A percentile compares a stretch with the other conserved stretches of the same genome.
These are phyloP conservation scores for Rhynchospora tenuis DNA, from an alignment of 176 grass and related monocot genomes.

Conservation along the genomic window DNA sequence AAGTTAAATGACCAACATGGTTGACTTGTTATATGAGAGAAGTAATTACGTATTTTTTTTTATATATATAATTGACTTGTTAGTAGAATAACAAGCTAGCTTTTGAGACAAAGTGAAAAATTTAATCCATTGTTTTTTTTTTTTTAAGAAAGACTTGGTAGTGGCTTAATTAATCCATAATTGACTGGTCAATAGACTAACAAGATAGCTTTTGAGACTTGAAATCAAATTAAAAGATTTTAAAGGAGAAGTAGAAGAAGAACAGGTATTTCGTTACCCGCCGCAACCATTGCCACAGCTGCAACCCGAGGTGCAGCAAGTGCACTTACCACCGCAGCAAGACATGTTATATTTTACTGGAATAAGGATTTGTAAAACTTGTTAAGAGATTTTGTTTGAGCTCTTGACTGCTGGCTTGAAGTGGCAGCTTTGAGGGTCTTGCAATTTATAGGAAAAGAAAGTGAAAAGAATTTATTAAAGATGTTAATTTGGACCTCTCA, in stretches of 20 bases:
- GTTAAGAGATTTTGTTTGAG: background rate
- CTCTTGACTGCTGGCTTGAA: constrained; percentile 28
- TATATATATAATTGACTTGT: background rate
- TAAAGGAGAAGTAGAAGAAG: background rate
- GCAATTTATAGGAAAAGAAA: constrained; percentile 19
- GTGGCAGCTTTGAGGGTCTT: background rate
- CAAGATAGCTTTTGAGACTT: background rate
- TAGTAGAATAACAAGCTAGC: background rate
- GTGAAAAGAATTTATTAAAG: background rate
- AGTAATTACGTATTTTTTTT: background rate
- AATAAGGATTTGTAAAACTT: background rate
- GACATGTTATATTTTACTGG: constrained; percentile 35
- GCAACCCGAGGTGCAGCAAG: constrained; percentile 36
- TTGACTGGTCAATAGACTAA: background rate
- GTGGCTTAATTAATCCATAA: background rate
- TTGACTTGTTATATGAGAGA: background rate
- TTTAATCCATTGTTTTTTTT: too few relatives aligned
- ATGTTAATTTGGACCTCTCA: background rate
- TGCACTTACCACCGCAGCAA: constrained; percentile 46
- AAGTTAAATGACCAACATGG: background rate
- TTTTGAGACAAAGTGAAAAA: background rate
- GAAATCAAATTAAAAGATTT: background rate
- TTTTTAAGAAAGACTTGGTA: too few relatives aligned
- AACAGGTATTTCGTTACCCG: constrained; percentile 11
- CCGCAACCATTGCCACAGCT: constrained; percentile 41